These are phyloP conservation scores for Fusarium hainanense DNA, from an alignment of 2,329 filamentous ascomycete species.

Conservation along the genomic window DNA sequence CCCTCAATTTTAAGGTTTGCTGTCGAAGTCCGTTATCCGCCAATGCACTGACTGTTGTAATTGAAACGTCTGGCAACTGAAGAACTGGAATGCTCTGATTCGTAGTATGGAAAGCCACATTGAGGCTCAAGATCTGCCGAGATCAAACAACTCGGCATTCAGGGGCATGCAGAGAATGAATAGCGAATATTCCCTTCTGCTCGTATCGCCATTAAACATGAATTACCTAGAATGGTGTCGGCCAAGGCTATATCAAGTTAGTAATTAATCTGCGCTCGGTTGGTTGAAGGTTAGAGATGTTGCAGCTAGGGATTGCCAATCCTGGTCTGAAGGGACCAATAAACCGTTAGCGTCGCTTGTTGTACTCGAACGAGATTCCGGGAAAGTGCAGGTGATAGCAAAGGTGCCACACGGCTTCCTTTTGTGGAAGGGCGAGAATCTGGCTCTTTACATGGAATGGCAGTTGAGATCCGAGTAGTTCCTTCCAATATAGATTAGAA, in stretches of 20 bases:
- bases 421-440: slow-evolving; percentile 14
- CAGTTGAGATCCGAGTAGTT: slow-evolving; percentile 7
- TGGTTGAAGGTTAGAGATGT: slow-evolving; percentile 21
- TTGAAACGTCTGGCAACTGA: not conserved
- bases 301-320: slow-evolving; percentile 16
- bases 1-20: slow-evolving; percentile 7
- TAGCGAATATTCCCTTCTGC: not conserved
- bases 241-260: slow-evolving; percentile 24
- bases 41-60: not conserved
- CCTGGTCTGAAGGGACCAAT: slow-evolving; percentile 26
- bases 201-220: not conserved
- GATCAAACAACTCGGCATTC: no score
- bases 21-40: not conserved
- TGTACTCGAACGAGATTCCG: slow-evolving; percentile 13
- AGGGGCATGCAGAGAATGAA: not conserved
- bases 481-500: slow-evolving; percentile 19
- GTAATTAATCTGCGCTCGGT: slow-evolving; percentile 20
- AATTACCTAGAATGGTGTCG: slow-evolving; percentile 3
- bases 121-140: not conserved
- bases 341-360: slow-evolving; percentile 27
- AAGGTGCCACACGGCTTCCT: slow-evolving; percentile 27
- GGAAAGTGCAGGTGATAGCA: slow-evolving; percentile 25
- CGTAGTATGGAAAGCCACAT: not conserved
- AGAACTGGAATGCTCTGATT: not conserved
- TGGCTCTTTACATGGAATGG: not conserved